Evolutionary conservation across 2,329 filamentous ascomycete genomes (phyloP).

Genomic region (Trichophyton rubrum): DNA sequence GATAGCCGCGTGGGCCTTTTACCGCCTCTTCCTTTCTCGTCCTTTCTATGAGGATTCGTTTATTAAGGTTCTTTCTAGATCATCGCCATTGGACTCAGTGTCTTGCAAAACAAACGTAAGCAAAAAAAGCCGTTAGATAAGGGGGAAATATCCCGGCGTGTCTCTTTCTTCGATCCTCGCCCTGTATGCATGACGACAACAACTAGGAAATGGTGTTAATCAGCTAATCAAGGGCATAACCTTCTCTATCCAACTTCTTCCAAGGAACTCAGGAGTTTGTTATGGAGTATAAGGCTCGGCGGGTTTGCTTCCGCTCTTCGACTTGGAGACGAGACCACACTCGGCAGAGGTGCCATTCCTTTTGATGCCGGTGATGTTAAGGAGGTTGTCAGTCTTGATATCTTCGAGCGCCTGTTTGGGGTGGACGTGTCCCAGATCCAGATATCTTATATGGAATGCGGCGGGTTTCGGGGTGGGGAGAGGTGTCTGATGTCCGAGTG

Average conservation of each 20-base stretch:
- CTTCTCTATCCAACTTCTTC: no score
- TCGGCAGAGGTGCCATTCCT: not conserved
- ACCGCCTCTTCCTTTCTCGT: not conserved
- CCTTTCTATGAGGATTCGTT: not conserved
- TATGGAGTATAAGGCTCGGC: not conserved
- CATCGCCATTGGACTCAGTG: not conserved
- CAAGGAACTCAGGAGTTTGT: not conserved
- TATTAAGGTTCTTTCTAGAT: not conserved
- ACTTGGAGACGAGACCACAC: not conserved
- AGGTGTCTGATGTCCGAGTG: not conserved
- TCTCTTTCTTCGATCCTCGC: not conserved
- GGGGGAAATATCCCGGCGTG: not conserved
- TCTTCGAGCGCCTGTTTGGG: not conserved
- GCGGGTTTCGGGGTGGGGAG: not conserved
- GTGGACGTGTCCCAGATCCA: not conserved
- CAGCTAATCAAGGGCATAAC: not conserved
- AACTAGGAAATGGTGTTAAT: not conserved
- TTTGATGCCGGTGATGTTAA: not conserved
- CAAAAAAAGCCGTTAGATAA: not conserved
- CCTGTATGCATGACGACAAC: not conserved
- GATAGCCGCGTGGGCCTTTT: not conserved
- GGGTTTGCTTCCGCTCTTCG: not conserved
- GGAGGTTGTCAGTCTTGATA: not conserved
- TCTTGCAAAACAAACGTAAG: not conserved
- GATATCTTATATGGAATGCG: not conserved